Conservation (phyloP, 805 yeast genomes). For the Pichia rugopelliculosa region DNA sequence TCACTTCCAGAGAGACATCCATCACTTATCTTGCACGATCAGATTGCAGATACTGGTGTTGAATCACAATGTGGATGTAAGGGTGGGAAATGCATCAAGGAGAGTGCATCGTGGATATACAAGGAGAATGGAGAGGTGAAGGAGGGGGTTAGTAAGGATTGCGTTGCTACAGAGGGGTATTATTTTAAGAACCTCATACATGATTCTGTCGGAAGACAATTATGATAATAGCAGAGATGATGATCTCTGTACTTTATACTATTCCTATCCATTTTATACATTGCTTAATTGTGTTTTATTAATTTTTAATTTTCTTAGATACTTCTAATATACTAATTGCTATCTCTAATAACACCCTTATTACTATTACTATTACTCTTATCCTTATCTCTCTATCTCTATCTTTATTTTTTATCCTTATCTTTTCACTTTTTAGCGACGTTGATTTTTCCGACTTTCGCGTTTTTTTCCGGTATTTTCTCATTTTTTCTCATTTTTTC, state of each 20-base stretch:
- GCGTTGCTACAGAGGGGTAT: conserved; percentile 25
- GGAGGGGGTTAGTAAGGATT: conserved; percentile 15
- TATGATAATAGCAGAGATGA: no score
- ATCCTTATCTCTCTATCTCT: no score
- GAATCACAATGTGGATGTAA: conserved; percentile 29
- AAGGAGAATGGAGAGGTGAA: conserved; percentile 30
- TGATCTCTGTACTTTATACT: no score
- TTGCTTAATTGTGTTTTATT: no score
- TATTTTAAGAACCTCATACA: conserved; percentile 23
- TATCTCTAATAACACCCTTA: no score
- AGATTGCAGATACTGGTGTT: conserved; percentile 22
- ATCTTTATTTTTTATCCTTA: no score
- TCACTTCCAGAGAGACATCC: conserved; percentile 30
- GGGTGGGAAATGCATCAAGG: conserved; percentile 28
- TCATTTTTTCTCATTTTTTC: neutral
- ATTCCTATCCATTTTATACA: neutral
- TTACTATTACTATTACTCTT: no score
- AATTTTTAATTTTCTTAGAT: no score
- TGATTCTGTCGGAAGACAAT: conserved; percentile 18
- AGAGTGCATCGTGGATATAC: conserved; percentile 30
- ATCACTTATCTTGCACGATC: conserved; percentile 28
- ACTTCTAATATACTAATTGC: no score
- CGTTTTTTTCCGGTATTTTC: no score
- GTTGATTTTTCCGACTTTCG: no score
- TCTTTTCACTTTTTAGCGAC: no score